These are phyloP conservation scores for Globisporangium paroecandrum DNA, from an alignment of 352 stramenopile species.

Conservation along the genomic window DNA sequence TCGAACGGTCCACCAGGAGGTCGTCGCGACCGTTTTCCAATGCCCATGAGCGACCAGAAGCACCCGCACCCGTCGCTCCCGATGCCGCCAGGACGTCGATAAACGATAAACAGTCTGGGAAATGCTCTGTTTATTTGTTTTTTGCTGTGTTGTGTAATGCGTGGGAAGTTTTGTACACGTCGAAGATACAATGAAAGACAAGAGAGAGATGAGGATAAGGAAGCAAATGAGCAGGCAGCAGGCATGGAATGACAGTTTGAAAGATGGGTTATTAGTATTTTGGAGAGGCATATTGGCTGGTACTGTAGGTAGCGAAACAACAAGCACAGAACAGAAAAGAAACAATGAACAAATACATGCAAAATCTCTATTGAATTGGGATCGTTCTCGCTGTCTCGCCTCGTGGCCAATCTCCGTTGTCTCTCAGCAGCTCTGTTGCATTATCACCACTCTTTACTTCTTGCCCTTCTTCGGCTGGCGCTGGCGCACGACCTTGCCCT, in stretches of 20 bases:
- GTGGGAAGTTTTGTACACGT: background rate
- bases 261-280: background rate
- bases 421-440: background rate
- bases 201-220: background rate
- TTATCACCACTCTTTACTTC: background rate
- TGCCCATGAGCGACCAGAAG: background rate
- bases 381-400: background rate
- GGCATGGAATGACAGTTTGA: background rate
- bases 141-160: background rate
- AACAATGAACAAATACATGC: background rate
- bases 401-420: slow-evolving; percentile 1
- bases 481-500: slow-evolving; percentile 59
- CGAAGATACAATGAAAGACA: background rate
- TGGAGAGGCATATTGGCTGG: background rate
- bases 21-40: background rate
- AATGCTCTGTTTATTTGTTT: background rate
- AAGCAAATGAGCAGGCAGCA: background rate
- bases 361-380: slow-evolving; percentile 4
- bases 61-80: background rate
- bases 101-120: background rate
- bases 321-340: background rate
- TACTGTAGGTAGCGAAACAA: background rate
- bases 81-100: background rate
- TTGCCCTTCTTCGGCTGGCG: slow-evolving; percentile 48
- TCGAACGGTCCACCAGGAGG: background rate